Percentiles rank a stretch among this genome's conserved stretches.
phyloP scores from a whole-genome alignment of 2,329 filamentous ascomycete genomes.

The Tetracladium maxilliforme region DNA sequence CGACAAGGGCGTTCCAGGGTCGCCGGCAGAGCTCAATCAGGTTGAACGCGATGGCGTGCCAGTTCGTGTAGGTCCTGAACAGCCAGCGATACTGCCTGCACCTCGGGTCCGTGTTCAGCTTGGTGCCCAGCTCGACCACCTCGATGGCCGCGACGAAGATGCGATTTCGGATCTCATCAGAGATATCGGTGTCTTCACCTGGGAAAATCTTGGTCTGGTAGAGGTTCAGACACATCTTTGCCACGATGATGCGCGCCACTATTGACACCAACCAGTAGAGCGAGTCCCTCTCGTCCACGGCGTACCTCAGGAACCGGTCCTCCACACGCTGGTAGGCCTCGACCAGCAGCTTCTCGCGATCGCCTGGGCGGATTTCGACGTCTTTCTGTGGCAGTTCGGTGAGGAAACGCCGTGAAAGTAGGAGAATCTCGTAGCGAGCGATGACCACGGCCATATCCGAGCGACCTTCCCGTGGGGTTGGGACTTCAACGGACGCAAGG shows the following conservation, averaged over 20 bases:
- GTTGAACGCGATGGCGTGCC: conserved; percentile 27
- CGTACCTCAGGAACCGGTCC: conserved; percentile 13
- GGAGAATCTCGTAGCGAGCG: background rate
- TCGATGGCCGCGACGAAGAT: conserved; percentile 22
- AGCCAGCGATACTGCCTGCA: conserved; percentile 25
- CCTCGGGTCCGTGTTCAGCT: conserved; percentile 18
- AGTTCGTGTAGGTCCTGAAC: conserved; percentile 24
- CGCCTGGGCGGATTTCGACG: too few species aligned
- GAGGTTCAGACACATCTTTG: conserved; percentile 21
- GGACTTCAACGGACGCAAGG: too few species aligned
- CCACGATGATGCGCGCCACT: conserved; percentile 18
- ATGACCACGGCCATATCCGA: too few species aligned
- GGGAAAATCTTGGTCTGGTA: conserved; percentile 15
- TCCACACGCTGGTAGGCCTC: conserved; percentile 13
- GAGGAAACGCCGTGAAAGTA: too few species aligned
- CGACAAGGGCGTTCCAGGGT: conserved; percentile 18
- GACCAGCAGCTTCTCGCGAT: conserved; percentile 12
- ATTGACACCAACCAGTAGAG: conserved; percentile 36
- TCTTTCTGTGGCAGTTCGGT: conserved; percentile 3
- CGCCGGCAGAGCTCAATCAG: conserved; percentile 21
- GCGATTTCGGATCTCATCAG: conserved; percentile 17
- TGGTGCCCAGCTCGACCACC: conserved; percentile 22
- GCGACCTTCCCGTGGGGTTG: too few species aligned
- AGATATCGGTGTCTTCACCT: conserved; percentile 10
- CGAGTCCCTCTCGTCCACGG: conserved; percentile 19